Evolutionary conservation across 2,329 filamentous ascomycete genomes (phyloP), one percentile per base, ranked within the genome.

Genomic region (Trichoderma atroviride): DNA sequence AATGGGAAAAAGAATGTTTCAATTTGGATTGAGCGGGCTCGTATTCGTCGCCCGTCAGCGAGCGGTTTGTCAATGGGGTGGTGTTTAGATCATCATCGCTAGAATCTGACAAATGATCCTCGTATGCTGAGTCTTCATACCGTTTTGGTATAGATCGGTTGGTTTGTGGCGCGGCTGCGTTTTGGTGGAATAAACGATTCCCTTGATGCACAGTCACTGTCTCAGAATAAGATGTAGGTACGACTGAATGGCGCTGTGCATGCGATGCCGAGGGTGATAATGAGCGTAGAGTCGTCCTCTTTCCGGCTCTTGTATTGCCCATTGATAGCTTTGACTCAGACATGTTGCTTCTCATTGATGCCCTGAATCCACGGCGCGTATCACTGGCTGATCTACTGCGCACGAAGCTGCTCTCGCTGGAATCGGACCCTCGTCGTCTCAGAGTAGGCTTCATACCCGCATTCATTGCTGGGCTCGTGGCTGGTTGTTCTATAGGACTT

Each of bases 381-480:
- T 80, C 79, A 6, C 78, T 76, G 63, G 81, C 77, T 47, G 85
- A 81, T 71, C 87, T 86, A 55, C 83, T 80, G 33, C 92, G 90
- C 75, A 88, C 91, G 82, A 97, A 97, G 77, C 93, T 97, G 80
- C 92, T 97, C 56, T 92, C 90, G 74, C 91, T 93, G 33, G 87
- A 89, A 73, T 89, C 88, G 0, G 90, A 92, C 22, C 81, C 83
- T 11, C 82, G 85, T 2, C 89, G 85, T 69, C 82, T 81, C 10
- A 88, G 78, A 5, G 75, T 73, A 14, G 83, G 75, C 55, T 77
- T 78, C 40, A 74, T 70, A 31, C 22, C 24, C 5, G 56, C 29
- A 19, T 24, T 43, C 33, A 35, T 14, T 14, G 71, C 68, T 47
- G 74, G 68, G 50, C 72, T 72, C 9, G 74, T 69, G 13, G 65